phyloP scores from a whole-genome alignment of 495 filamentous ascomycete species.

The Podospora sp. region DNA sequence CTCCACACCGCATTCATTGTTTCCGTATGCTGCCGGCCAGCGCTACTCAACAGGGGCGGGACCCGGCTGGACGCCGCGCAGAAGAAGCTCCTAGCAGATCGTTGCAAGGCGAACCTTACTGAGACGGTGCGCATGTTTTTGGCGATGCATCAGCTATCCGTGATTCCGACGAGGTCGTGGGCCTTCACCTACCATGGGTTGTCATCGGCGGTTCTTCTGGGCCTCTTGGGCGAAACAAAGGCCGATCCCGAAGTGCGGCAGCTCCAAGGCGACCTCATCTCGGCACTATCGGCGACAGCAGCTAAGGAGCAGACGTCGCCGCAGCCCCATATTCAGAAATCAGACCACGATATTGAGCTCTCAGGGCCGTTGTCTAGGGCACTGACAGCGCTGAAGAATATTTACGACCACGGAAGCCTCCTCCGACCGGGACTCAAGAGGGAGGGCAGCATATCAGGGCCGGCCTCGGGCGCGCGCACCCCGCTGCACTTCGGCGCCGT shows the following conservation, averaged over 20 bases:
- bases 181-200: slow-evolving; percentile 67
- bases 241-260: slow-evolving; percentile 57
- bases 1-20: slow-evolving; percentile 59
- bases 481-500: slow-evolving; percentile 35
- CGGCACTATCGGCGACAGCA: slow-evolving; percentile 57
- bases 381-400: slow-evolving; percentile 56
- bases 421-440: slow-evolving; percentile 43
- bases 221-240: slow-evolving; percentile 64
- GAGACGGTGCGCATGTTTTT: slow-evolving; percentile 71
- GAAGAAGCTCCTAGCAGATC: slow-evolving; percentile 51
- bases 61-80: slow-evolving; percentile 44
- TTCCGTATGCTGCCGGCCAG: slow-evolving; percentile 58
- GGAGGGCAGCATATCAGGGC: slow-evolving; percentile 38
- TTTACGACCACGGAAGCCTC: slow-evolving; percentile 59
- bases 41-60: slow-evolving; percentile 46
- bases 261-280: slow-evolving; percentile 57
- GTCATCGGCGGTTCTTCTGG: slow-evolving; percentile 65
- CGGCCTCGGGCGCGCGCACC: slow-evolving; percentile 45
- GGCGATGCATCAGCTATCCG: slow-evolving; percentile 66
- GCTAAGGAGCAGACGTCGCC: slow-evolving; percentile 55
- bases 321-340: slow-evolving; percentile 47
- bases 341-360: slow-evolving; percentile 57
- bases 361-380: slow-evolving; percentile 57
- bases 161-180: slow-evolving; percentile 67
- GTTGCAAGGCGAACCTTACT: slow-evolving; percentile 63